Base-by-base conservation (phyloP, 2,329 filamentous ascomycete species). In the Aspergillus ochraceoroseus region DNA sequence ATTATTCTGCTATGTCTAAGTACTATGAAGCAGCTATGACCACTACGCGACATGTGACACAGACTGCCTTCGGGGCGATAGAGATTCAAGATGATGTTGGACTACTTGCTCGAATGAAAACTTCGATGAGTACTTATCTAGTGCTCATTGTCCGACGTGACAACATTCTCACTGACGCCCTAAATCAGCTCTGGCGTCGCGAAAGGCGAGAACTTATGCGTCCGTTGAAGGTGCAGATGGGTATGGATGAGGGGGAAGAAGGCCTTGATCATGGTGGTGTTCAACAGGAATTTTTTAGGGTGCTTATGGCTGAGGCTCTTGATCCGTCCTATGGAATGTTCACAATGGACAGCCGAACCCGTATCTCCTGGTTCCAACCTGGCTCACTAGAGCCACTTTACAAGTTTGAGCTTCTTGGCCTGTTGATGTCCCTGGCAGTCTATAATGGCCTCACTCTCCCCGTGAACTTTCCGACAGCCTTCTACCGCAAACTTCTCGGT, bases 381-480 rank as follows among this genome's bases (percentile, higher is more conserved):
- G 80, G 82, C 4, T 87, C 87, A 4, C 67, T 87, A 5, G 88
- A 94, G 46, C 86, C 87, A 2, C 71, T 85, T 5, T 92, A 90
- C 78, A 92, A 92, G 58, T 96, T 85, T 55, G 87, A 96, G 62
- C 75, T 96, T 13, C 72, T 95, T 20, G 92, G 92, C 1, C 66
- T 95, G 7, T 68, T 96, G n/a, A 74, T 95, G 48, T 94, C 86
- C 1, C 73, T 98, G 12, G 92, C 92, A 4, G 70, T 96, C 3
- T 95, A 92, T 67, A 98, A 98, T 52, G 90, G 90, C 1, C 72
- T 96, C 15, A 95, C 89, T 0, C 71, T 98, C 1, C 92, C 92
- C 0, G 76, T 96, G 28, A 94, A 84, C 1, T 92, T 98, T 46
- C 92, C 92, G 0, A 76, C 79, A 42, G 85, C 82, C 0, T 75